Base-by-base conservation (phyloP, 2,329 filamentous ascomycete species). In the Monilinia vaccinii-corymbosi region DNA sequence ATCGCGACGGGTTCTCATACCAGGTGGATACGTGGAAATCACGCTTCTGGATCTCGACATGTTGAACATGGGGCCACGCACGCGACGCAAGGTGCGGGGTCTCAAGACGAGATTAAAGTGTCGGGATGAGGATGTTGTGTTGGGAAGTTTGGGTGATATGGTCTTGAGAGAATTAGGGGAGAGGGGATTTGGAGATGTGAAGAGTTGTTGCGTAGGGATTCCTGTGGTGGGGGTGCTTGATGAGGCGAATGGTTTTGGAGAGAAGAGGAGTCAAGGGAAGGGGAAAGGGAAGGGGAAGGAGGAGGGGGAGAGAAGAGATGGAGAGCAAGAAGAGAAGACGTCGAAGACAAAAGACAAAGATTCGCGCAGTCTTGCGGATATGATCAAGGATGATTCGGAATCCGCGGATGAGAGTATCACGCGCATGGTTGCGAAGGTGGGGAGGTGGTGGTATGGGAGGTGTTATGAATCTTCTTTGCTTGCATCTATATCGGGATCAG, bases 371-470 rank as follows among this genome's bases (percentile, higher is more conserved):
- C 76, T 91, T 1, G 84, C 85, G 1, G 88, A 91, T 69, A 84
- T 91, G 75, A 87, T 91, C 74, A 84, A 80, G 34, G 86, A 90
- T 65, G 80, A 85, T 40, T 81, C 83, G n/a, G 79, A 83, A 0
- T 77, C 81, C 16, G 87, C 88, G 25, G 91, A 96, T 66, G 89
- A 91, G 70, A 87, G 85, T 65, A 96, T 97, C 70, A 90, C 91
- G 16, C 92, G 90, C 70, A 96, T 96, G 80, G 91, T 97, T 25
- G 88, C 91, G 18, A 87, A 86, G 64, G 93, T 97, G 13, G 93
- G 91, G 2, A 82, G 94, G 47, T 97, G 93, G 91, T 99, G 94
- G 94, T 97, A 96, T 74, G 89, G 85, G 11, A 84, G 88, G 56
- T 97, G 93, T 77, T 97, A 97, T 72, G 93, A 97, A 74, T 25